These are phyloP conservation scores for Stellera chamaejasme DNA, from an alignment of 345 rosid species.

Conservation along the genomic window DNA sequence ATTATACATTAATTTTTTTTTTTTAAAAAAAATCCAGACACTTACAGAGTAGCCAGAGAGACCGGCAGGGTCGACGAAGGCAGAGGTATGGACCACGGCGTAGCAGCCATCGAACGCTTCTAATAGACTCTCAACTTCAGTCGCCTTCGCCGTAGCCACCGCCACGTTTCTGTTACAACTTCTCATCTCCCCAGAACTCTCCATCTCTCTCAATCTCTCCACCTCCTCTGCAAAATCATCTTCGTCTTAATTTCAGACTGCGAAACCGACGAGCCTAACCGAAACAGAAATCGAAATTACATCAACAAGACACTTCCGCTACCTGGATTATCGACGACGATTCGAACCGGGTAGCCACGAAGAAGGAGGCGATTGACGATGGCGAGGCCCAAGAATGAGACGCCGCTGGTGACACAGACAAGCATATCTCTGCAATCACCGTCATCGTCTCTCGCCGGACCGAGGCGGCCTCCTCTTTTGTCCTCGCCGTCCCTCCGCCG, in stretches of 20 bases:
- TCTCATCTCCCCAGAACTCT: slow-evolving; percentile 36
- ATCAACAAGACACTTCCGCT: background rate
- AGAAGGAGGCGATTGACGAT: slow-evolving; percentile 42
- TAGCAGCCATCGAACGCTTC: slow-evolving; percentile 74
- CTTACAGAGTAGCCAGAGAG: slow-evolving; percentile 88
- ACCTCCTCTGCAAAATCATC: slow-evolving; percentile 33
- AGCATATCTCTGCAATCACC: slow-evolving; percentile 19
- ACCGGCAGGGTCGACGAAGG: slow-evolving; percentile 75
- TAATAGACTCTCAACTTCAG: slow-evolving; percentile 34
- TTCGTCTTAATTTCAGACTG: slow-evolving; percentile 15
- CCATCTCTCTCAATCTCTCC: slow-evolving; percentile 32
- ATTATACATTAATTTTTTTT: too few species aligned
- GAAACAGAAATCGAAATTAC: background rate
- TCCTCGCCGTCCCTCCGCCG: slow-evolving; percentile 32
- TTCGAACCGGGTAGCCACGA: slow-evolving; percentile 53
- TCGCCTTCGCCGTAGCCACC: slow-evolving; percentile 47
- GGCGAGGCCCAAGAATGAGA: slow-evolving; percentile 54
- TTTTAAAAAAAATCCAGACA: background rate
- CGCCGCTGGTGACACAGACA: slow-evolving; percentile 66
- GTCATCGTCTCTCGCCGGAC: slow-evolving; percentile 1
- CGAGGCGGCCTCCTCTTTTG: slow-evolving; percentile 6
- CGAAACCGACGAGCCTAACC: background rate
- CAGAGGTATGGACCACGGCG: slow-evolving; percentile 79
- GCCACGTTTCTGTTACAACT: slow-evolving; percentile 16
- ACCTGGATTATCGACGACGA: slow-evolving; percentile 53